These are phyloP conservation scores for Hymenoscyphus repandus DNA, from an alignment of 2,329 filamentous ascomycete genomes.

Conservation along the genomic window DNA sequence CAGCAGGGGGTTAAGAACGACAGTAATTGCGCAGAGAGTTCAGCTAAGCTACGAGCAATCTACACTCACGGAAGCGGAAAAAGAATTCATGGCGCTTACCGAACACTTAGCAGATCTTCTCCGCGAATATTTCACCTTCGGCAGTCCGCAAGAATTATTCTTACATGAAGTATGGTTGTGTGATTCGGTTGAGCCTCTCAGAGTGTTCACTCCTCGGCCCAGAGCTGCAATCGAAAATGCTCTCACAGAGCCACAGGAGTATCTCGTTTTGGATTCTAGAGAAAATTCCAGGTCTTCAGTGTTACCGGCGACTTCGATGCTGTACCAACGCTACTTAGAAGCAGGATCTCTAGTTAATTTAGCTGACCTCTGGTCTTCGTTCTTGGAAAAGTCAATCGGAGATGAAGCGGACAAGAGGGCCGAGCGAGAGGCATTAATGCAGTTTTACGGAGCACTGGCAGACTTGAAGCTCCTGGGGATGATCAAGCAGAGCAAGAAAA, in stretches of 20 bases:
- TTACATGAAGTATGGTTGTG: conserved; percentile 73
- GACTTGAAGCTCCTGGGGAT: conserved; percentile 83
- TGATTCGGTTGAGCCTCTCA: conserved; percentile 63
- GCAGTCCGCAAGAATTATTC: conserved; percentile 42
- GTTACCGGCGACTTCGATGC: conserved; percentile 64
- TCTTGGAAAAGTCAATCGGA: conserved; percentile 51
- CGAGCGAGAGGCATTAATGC: conserved; percentile 57
- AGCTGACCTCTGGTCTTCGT: conserved; percentile 75
- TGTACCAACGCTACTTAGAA: conserved; percentile 77
- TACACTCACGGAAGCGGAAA: conserved; percentile 64
- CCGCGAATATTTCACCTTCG: conserved; percentile 38
- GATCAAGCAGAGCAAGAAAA: conserved; percentile 84
- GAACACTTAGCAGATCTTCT: conserved; percentile 50
- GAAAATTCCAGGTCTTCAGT: conserved; percentile 42
- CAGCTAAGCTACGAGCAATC: conserved; percentile 72
- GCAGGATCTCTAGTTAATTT: conserved; percentile 73
- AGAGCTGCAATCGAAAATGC: conserved; percentile 66
- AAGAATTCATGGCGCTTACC: conserved; percentile 62
- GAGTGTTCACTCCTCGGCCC: conserved; percentile 72
- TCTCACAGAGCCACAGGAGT: conserved; percentile 68
- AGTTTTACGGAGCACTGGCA: conserved; percentile 82
- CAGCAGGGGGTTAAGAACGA: conserved; percentile 66
- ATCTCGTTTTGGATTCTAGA: conserved; percentile 57
- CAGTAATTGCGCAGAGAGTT: conserved; percentile 75
- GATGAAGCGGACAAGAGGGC: conserved; percentile 35